Evolutionary conservation across 1,284 basidiomycete species (phyloP), one percentile per base, ranked within the genome.

Genomic region (Trichosporon asahii): DNA sequence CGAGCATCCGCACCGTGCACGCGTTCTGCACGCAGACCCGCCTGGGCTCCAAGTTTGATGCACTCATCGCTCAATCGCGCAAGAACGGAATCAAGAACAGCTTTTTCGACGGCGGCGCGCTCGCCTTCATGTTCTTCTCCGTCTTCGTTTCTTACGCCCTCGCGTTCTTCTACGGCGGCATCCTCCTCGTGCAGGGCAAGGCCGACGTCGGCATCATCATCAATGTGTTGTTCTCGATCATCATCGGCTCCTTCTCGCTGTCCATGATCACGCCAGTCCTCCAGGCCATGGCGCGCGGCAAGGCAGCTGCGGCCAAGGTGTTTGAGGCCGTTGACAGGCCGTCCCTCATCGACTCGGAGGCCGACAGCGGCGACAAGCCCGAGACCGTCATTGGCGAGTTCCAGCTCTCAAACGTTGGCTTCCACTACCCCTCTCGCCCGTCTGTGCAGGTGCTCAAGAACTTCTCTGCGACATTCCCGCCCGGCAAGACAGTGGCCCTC

Each of bases 241-340:
- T 96, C 53, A 94, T 95, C 74, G 94, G 94, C 79, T 91, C 92
- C 0, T 93, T 95, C 85, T 93, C 92, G 25, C 86, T 95, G 66
- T 91, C 89, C 29, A 77, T 80, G 81, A 72, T 83, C 37, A 77
- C 79, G 2, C 93, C 93, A 2, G 91, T 95, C 79, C 85, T 93
- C 85, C 91, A 92, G 89, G 91, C 93, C 18, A 86, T 98, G 72
- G 88, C 89, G 6, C 90, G 91, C 75, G 95, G 88, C 53, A 89
- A 90, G 74, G 93, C 90, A 25, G 95, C 95, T 8, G 96, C 95
- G n/a, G 93, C 92, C 40, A 98, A 98, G 83, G 86, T 99, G 2
- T 98, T 88, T 80, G 87, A 89, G 49, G 96, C 95, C 2, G 98
- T 99, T 76, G 93, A 97, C 80, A 90, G 68, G 85, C 91, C 68